Base-by-base conservation (phyloP, 192 early-diverging fungal species). In the Phlyctochytrium bullatum region DNA sequence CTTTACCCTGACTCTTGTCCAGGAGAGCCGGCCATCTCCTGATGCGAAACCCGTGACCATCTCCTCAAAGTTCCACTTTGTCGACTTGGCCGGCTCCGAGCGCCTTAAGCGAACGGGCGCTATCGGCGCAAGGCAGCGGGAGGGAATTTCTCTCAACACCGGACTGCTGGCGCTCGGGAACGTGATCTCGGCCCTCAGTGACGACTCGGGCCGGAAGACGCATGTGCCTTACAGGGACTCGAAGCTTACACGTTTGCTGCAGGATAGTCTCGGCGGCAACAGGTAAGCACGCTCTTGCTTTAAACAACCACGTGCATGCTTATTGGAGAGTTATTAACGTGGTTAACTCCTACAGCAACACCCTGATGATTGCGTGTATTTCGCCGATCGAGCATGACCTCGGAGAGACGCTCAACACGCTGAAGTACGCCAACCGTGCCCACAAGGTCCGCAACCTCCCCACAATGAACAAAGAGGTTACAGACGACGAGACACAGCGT, bases 11-110 rank as follows among this genome's bases (percentile, higher is more conserved):
- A 90, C 88, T 1, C 81, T 99, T 51, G 73, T 79, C 17, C 97
- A 99, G 82, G 20, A 59, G 17, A 31, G 32, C 14, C 35, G 52
- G 17, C 6, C 27, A 10, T 57, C 54, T 28, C 12, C 54, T 14
- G 20, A 14, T 14, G 54, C 25, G 4, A 6, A 20, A 14, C 65
- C 40, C 17, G 6, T 32, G 2, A 73, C 68, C 10, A 71, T 92
- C 20, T 80, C 80, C 6, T 94, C 92, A 31, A 97, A 97, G 76
- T 93, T 99, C 62, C 93, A 97, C 72, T 99, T 99, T 83, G 97
- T 99, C 17, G 97, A 99, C 80, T 78, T 99, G 76, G 97, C 97
- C 23, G 97, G 97, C 33, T 94, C 92, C 56, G 97, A 99, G 78
- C 73, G 86, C 12, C 78, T 99, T 17, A 96, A 98, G 80, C 86